Percentiles rank a stretch among this genome's conserved stretches.
These are phyloP conservation scores for Pseudogymnoascus sp. DNA, from an alignment of 2,329 filamentous ascomycete genomes.

Conservation along the genomic window DNA sequence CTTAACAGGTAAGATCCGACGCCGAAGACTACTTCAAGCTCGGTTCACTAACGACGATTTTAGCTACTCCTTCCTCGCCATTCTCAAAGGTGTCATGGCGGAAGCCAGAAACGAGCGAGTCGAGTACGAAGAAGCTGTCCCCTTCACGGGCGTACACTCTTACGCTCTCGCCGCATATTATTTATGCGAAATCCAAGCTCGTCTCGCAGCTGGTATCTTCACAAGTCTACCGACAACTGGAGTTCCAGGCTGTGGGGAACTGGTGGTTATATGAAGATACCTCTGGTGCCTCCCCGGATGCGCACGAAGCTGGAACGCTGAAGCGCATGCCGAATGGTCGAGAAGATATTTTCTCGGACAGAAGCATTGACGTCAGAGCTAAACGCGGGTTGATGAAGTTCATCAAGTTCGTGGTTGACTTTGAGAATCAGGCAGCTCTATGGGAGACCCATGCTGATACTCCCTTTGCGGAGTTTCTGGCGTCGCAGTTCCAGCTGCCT, in stretches of 20 bases:
- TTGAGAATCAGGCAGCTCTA: slow-evolving; percentile 49
- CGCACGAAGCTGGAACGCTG: slow-evolving; percentile 33
- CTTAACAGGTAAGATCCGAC: slow-evolving; percentile 25
- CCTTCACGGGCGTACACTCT: slow-evolving; percentile 71
- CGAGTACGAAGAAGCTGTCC: slow-evolving; percentile 38
- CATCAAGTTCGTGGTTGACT: slow-evolving; percentile 74
- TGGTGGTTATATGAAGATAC: slow-evolving; percentile 64
- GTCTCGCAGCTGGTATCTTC: slow-evolving; percentile 80
- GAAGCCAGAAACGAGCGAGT: slow-evolving; percentile 25
- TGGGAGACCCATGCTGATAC: slow-evolving; percentile 51
- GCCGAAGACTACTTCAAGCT: background rate
- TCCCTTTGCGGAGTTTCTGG: slow-evolving; percentile 51
- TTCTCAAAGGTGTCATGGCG: slow-evolving; percentile 25
- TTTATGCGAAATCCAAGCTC: slow-evolving; percentile 74
- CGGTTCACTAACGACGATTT: background rate
- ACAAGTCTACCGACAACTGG: slow-evolving; percentile 77
- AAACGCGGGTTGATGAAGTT: slow-evolving; percentile 92
- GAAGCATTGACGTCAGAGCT: slow-evolving; percentile 64
- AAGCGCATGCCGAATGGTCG: slow-evolving; percentile 75
- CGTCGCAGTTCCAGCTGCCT: slow-evolving; percentile 58
- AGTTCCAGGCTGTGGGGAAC: slow-evolving; percentile 86
- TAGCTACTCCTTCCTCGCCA: slow-evolving; percentile 13
- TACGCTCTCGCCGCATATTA: slow-evolving; percentile 74
- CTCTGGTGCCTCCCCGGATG: slow-evolving; percentile 9
- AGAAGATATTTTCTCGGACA: slow-evolving; percentile 83